phyloP scores from a whole-genome alignment of 202 grass and related monocot species.

The Setaria viridis region DNA sequence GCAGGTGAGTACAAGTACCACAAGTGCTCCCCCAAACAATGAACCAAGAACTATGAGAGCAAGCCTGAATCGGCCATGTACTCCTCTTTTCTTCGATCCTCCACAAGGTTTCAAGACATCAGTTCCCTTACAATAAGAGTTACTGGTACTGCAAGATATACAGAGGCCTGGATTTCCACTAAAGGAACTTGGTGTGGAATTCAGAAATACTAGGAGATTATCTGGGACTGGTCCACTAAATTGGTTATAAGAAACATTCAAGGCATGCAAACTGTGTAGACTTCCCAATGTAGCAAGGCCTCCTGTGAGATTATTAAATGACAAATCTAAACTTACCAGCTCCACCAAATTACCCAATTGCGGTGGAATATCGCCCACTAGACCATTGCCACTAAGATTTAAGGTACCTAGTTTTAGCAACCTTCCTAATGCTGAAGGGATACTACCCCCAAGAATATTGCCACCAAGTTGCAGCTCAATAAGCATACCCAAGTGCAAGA shows the following conservation, averaged over 20 bases:
- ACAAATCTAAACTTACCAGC: conserved; percentile 77
- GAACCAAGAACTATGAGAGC: conserved; percentile 60
- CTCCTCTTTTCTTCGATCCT: conserved; percentile 37
- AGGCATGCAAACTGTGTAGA: conserved; percentile 47
- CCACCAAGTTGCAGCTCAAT: conserved; percentile 79
- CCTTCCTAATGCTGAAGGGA: conserved; percentile 66
- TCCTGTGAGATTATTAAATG: conserved; percentile 76
- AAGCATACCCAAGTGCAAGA: conserved; percentile 56
- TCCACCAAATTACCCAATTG: conserved; percentile 58
- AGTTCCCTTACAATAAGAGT: conserved; percentile 50
- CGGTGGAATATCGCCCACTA: conserved; percentile 61
- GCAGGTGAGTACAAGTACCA: conserved; percentile 53
- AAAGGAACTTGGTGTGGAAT: conserved; percentile 64
- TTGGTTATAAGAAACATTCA: conserved; percentile 82
- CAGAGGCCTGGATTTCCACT: conserved; percentile 76
- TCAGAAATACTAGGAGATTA: conserved; percentile 62
- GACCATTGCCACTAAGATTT: conserved; percentile 71
- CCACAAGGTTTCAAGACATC: conserved; percentile 56
- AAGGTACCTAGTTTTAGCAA: conserved; percentile 59
- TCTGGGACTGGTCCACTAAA: conserved; percentile 73
- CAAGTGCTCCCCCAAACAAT: conserved; percentile 47
- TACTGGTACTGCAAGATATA: conserved; percentile 46
- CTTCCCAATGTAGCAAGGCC: conserved; percentile 45
- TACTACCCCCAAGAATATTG: conserved; percentile 68
- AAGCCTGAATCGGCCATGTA: conserved; percentile 37